Base-by-base conservation (phyloP, 2,329 filamentous ascomycete species). In the Verticillium nubilum region DNA sequence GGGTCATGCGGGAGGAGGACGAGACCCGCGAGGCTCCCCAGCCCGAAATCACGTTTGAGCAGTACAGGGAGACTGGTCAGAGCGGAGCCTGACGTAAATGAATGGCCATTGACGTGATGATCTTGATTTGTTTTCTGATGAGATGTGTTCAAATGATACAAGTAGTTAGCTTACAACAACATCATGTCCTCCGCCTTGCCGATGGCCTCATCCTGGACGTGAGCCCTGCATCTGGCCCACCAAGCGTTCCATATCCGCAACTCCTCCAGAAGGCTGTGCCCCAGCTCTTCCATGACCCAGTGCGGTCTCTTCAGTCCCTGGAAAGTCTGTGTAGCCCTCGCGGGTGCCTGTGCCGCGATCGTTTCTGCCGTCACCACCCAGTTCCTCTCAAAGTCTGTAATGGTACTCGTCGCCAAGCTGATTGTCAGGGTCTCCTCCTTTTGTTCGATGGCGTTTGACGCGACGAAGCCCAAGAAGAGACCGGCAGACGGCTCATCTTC, bases 1-100 rank as follows among this genome's bases (percentile, higher is more conserved):
- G 86, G 54, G 81, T 86, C 19, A 79, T 90, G 56, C 80, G 84
- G 54, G 87, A 89, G 61, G 89, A 91, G 68, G 83, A 86, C 54
- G 58, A 42, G 3, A 69, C 64, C 60, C 65, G 63, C 31, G 62
- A 29, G 37, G 62, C 62, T 19, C 60, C 58, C 6, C 37, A 59
- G 33, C n/a, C 61, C 27, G 61, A 66, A 4, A 59, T 64, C 12
- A 59, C 66, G 9, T 78, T 80, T 66, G 78, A 80, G 63, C 68
- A 73, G 63, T 73, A 76, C 35, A 71, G 77, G 54, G 75, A 81
- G 67, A 80, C 77, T 5, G 79, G 78, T 2, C 75, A 78, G 67
- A 78, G 80, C 54, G 75, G 78, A 23, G 79, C 78, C 5, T 82
- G 63, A 74, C 6, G 35, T 23, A 19, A 31, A 25, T 26, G 5